phyloP scores from a whole-genome alignment of 768 basidiomycete species.

The Psilocybe sp. region DNA sequence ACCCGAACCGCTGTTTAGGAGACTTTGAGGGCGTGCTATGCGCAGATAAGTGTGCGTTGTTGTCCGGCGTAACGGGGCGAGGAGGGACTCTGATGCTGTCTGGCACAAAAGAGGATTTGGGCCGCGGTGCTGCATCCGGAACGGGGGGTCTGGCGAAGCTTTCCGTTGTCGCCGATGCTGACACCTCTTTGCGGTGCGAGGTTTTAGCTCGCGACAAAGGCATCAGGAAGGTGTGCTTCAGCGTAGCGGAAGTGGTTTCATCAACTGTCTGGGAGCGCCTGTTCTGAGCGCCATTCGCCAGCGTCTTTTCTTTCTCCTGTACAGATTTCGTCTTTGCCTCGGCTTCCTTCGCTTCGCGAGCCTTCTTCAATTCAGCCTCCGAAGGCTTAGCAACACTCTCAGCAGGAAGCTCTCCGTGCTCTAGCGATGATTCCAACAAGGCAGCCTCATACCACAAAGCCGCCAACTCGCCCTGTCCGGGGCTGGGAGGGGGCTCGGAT shows the following conservation, averaged over 20 bases:
- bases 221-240: slow-evolving; percentile 32
- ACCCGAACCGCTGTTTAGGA: slow-evolving; percentile 46
- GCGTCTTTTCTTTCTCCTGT: slow-evolving; percentile 20
- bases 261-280: slow-evolving; percentile 22
- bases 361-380: slow-evolving; percentile 13
- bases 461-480: slow-evolving; percentile 51
- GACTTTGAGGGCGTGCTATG: slow-evolving; percentile 48
- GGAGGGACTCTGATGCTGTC: slow-evolving; percentile 1
- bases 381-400: slow-evolving; percentile 21
- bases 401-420: slow-evolving; percentile 43
- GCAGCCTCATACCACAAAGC: slow-evolving; percentile 57
- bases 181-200: slow-evolving; percentile 22
- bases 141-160: neutral
- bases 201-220: slow-evolving; percentile 26
- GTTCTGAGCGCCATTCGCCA: slow-evolving; percentile 21
- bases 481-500: slow-evolving; percentile 39
- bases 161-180: slow-evolving; percentile 9
- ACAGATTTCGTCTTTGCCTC: slow-evolving; percentile 17
- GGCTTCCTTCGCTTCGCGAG: slow-evolving; percentile 14
- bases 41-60: slow-evolving; percentile 1
- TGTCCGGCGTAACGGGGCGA: slow-evolving; percentile 17
- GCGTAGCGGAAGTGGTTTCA: slow-evolving; percentile 22
- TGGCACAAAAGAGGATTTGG: slow-evolving; percentile 13
- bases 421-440: slow-evolving; percentile 51
- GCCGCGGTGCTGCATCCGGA: slow-evolving; percentile 4